Evolutionary conservation across 257 asterid genomes (phyloP), one percentile per base, ranked within the genome.

Genomic region (Ehretia macrophylla): DNA sequence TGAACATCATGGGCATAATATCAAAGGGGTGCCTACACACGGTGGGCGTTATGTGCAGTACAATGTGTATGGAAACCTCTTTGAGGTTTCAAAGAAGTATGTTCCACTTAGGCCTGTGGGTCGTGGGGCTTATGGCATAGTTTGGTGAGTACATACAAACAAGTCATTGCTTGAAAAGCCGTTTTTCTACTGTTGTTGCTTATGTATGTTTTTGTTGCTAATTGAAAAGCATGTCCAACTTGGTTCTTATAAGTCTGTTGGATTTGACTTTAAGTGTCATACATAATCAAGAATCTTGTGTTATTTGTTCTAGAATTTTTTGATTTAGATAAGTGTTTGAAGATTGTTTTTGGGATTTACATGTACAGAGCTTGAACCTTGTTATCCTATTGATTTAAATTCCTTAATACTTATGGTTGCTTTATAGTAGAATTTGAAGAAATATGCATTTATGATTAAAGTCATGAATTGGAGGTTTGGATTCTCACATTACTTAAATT

Each of bases 111-210:
- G 86, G 78, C 95, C 94, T 1, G 91, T 87, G 8, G 95, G 95
- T 1, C 88, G 95, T 65, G 95, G 95, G 20, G 95, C 94, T 68
- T 78, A 77, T 65, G 95, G 95, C 69, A 84, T 84, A 59, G 88
- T 87, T 73, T 87, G 95, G 95, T 87, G 20, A 52, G 38, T 4
- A 42, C 47, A 42, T 6, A 27, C 35, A 48, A 48, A 4, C 21
- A 4, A 48, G 4, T n/a, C n/a, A n/a, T n/a, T n/a, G n/a, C 11
- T 11, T 38, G 6, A 38, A 38, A 6, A 38, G 6, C 16, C 16
- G 16, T 11, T 52, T 1, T 10, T 51, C 16, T 21, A 23, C 3
- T 21, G 27, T 51, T 51, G 14, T 50, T 50, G 32, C 5, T 50
- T 50, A n/a, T 50, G 55, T 0, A n/a, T n/a, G 16, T 42, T 11